phyloP scores from a whole-genome alignment of 2,329 filamentous ascomycete genomes.

The Phaeosphaeria sp. region DNA sequence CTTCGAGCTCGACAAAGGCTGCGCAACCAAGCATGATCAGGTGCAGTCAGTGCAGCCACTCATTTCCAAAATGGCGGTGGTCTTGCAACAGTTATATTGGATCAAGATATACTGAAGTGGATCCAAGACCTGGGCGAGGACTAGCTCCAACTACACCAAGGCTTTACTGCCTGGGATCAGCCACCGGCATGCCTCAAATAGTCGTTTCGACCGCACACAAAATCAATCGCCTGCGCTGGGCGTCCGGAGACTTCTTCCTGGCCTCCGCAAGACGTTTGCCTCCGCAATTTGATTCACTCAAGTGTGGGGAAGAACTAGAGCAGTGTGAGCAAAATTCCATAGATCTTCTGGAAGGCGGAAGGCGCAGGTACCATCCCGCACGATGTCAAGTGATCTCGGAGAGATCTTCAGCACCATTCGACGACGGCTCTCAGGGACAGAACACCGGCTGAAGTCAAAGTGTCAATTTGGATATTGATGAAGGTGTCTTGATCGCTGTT shows the following conservation, averaged over 20 bases:
- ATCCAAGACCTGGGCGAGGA: conserved; percentile 9
- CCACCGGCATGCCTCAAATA: conserved; percentile 9
- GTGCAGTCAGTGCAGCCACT: background rate
- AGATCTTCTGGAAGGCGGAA: conserved; percentile 18
- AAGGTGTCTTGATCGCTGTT: conserved; percentile 12
- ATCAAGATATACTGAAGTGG: background rate
- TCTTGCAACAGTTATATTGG: background rate
- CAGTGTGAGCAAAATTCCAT: conserved; percentile 8
- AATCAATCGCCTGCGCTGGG: conserved; percentile 7
- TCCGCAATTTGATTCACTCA: conserved; percentile 15
- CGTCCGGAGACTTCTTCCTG: conserved; percentile 18
- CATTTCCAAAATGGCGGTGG: background rate
- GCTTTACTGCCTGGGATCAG: conserved; percentile 7
- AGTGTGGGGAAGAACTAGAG: conserved; percentile 16
- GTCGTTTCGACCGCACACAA: background rate
- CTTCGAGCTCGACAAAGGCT: background rate
- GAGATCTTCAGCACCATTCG: conserved; percentile 4
- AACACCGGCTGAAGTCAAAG: conserved; percentile 20
- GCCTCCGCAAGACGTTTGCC: conserved; percentile 13
- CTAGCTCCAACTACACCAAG: conserved; percentile 17
- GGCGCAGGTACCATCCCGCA: conserved; percentile 19
- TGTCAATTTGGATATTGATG: conserved; percentile 24
- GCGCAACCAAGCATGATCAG: background rate
- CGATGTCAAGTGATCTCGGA: conserved; percentile 15
- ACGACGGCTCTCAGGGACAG: conserved; percentile 20